Conservation (phyloP, 306 rosid genomes). For the Macrotyloma uniflorum region DNA sequence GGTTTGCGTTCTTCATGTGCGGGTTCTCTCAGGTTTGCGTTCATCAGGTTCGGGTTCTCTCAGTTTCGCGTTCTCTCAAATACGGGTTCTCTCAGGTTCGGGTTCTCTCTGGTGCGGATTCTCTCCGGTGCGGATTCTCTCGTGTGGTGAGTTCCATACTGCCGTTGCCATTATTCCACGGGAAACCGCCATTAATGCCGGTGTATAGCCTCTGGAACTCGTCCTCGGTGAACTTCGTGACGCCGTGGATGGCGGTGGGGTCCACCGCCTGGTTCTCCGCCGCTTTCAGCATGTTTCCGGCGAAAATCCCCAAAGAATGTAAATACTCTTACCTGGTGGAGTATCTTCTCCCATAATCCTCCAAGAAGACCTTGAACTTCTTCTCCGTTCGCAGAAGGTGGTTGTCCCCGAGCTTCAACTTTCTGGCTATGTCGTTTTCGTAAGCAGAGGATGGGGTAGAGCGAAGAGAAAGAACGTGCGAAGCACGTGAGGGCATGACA, state of each 20-base stretch:
- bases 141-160: too few species aligned
- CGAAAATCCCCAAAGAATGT: constrained; percentile 70
- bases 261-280: constrained; percentile 80
- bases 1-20: too few species aligned
- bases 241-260: constrained; percentile 84
- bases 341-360: constrained; percentile 62
- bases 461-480: constrained; percentile 52
- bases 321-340: constrained; percentile 70
- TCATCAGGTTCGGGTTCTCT: too few species aligned
- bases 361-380: constrained; percentile 68
- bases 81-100: too few species aligned
- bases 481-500: constrained; percentile 38
- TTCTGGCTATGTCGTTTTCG: constrained; percentile 42
- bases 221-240: constrained; percentile 69
- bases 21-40: too few species aligned
- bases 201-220: constrained; percentile 74
- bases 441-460: not conserved
- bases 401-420: constrained; percentile 33
- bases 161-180: not conserved
- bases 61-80: too few species aligned
- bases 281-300: constrained; percentile 65
- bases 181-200: constrained; percentile 50
- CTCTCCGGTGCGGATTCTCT: too few species aligned
- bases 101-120: too few species aligned
- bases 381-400: constrained; percentile 55